Conservation (phyloP, 2,329 filamentous ascomycete genomes). For the Eutypella sp. region DNA sequence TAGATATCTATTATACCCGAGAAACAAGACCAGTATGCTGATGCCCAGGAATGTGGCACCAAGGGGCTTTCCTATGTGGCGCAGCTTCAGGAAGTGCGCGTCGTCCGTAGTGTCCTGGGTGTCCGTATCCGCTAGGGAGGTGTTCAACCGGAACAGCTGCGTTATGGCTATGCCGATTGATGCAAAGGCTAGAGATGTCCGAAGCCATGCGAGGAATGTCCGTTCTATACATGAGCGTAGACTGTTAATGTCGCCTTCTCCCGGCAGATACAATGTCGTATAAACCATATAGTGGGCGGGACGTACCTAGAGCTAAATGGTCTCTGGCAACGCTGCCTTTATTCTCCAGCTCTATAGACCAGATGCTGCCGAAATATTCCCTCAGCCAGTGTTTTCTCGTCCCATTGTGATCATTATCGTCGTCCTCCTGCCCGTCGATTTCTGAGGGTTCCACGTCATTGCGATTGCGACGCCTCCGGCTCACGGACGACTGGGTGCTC, state of each 20-base stretch:
- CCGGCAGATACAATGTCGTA: not conserved
- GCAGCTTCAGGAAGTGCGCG: conserved; percentile 40
- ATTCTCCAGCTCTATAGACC: conserved; percentile 73
- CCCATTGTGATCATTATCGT: conserved; percentile 12
- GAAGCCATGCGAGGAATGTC: conserved; percentile 80
- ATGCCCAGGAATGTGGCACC: conserved; percentile 74
- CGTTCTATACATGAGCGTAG: conserved; percentile 51
- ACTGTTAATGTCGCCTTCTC: not conserved
- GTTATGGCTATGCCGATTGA: conserved; percentile 80
- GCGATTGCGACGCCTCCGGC: conserved; percentile 15
- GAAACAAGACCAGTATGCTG: conserved; percentile 66
- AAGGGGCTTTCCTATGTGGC: conserved; percentile 66
- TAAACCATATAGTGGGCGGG: not conserved
- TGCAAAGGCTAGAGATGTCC: conserved; percentile 76
- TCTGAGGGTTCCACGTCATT: conserved; percentile 9
- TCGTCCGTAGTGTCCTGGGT: too few relatives aligned
- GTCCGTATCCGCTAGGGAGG: conserved; percentile 42
- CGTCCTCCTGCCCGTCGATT: conserved; percentile 17
- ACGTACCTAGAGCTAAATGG: conserved; percentile 70
- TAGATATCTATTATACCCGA: conserved; percentile 76
- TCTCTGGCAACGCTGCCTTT: conserved; percentile 80
- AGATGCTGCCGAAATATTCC: conserved; percentile 41
- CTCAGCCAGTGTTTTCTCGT: conserved; percentile 46
- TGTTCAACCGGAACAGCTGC: conserved; percentile 80
- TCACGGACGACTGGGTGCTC: conserved; percentile 26